Evolutionary conservation across 2,329 filamentous ascomycete genomes (phyloP), one percentile per base, ranked within the genome.

Genomic region (Talaromyces pinophilus): DNA sequence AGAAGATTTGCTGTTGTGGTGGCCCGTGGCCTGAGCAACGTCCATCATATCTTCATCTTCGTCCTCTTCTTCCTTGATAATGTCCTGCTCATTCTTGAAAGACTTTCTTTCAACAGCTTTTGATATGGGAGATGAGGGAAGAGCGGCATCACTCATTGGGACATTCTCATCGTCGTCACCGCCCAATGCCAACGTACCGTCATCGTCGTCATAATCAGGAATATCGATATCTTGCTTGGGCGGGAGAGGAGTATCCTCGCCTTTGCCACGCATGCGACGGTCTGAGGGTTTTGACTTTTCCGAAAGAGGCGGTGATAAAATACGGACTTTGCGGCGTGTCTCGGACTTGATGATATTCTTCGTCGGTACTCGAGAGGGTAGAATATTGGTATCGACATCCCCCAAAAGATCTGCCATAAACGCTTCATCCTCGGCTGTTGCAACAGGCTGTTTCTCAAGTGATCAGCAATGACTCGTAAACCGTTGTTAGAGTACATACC

Each of bases 321-420:
- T 88, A 72, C 93, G 89, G 50, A 89, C 87, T 82, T 92, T 95
- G 67, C 92, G 90, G 72, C 92, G 88, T 67, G 91, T 88, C 67
- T 90, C 88, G 17, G 89, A 90, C 76, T 91, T 90, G 70, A 93
- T 83, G 46, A 88, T 81, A 78, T 86, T 88, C 81, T 90, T 82
- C 17, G 83, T 82, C 2, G 83, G 81, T 28, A 79, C 75, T 35
- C 86, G 83, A 35, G 84, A 78, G 64, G 86, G 85, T 33, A 88
- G 83, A 11, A 87, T 81, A 73, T 95, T 96, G 60, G 87, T 87
- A 75, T 97, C 92, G 64, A 99, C 91, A 78, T 97, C 92, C 67
- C 88, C 92, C 0, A 99, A 86, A 1, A 99, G 85, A 73, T 90
- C 88, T 19, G 88, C 87, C 79, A 99, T 87, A 79, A 98, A 99